These are phyloP conservation scores for Smittium culicis DNA, from an alignment of 371 early-diverging fungal species.

Conservation along the genomic window DNA sequence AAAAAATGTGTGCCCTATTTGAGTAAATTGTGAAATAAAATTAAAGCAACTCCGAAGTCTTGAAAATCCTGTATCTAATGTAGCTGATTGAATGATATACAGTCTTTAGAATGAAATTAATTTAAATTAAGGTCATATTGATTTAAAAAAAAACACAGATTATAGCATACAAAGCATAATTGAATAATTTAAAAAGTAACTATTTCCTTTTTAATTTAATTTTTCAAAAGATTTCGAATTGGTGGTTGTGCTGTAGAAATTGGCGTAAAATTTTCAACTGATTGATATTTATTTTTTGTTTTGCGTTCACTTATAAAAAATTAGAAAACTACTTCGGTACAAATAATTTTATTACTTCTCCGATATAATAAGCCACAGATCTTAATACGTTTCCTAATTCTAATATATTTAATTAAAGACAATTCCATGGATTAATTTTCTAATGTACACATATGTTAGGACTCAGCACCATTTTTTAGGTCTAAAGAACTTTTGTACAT, in stretches of 20 bases:
- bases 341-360: neutral
- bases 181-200: neutral
- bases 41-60: neutral
- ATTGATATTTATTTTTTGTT: neutral
- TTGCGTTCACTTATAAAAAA: neutral
- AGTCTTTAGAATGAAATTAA: too few species aligned
- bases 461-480: neutral
- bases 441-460: neutral
- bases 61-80: too few species aligned
- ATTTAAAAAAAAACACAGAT: neutral
- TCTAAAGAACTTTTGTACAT: neutral
- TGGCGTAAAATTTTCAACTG: neutral
- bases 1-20: neutral
- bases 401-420: neutral
- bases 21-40: neutral
- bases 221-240: neutral
- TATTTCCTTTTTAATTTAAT: neutral
- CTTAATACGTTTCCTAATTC: neutral
- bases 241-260: neutral
- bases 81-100: too few species aligned
- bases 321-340: neutral
- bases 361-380: neutral
- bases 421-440: neutral
- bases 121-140: too few species aligned
- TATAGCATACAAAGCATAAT: neutral